Conservation (phyloP, 495 filamentous ascomycete genomes). For the Daldinia concentrica region DNA sequence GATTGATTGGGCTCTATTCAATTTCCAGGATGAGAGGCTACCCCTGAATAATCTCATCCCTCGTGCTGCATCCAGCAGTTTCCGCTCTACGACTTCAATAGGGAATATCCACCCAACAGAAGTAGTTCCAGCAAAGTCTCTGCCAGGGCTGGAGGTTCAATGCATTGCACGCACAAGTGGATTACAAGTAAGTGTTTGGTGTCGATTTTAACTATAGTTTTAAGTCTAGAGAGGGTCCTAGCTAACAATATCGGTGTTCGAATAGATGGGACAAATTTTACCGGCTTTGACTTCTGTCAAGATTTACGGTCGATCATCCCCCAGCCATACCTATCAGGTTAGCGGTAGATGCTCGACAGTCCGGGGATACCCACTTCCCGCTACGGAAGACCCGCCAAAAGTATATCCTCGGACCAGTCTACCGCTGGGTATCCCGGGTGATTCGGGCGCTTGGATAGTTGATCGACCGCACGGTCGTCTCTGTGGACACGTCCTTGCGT, state of each 20-base stretch:
- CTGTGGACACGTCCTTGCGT: slow-evolving; percentile 90
- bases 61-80: slow-evolving; percentile 57
- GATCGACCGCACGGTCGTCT: slow-evolving; percentile 81
- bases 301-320: slow-evolving; percentile 80
- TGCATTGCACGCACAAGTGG: slow-evolving; percentile 93
- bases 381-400: slow-evolving; percentile 32
- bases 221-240: background rate
- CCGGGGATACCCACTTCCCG: slow-evolving; percentile 25
- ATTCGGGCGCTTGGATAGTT: slow-evolving; percentile 93
- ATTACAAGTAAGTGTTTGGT: slow-evolving; percentile 54
- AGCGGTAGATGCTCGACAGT: slow-evolving; percentile 58
- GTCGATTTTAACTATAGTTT: background rate
- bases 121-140: slow-evolving; percentile 54
- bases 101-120: slow-evolving; percentile 52
- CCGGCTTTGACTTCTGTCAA: slow-evolving; percentile 81
- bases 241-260: background rate
- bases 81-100: slow-evolving; percentile 40
- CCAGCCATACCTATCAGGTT: slow-evolving; percentile 83
- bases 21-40: slow-evolving; percentile 74
- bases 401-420: slow-evolving; percentile 25
- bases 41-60: slow-evolving; percentile 73
- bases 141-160: slow-evolving; percentile 81
- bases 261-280: slow-evolving; percentile 74
- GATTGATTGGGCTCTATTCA: slow-evolving; percentile 94
- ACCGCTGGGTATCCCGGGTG: slow-evolving; percentile 76